These are phyloP conservation scores for Sutorius australiensis DNA, from an alignment of 768 basidiomycete genomes.

Conservation along the genomic window DNA sequence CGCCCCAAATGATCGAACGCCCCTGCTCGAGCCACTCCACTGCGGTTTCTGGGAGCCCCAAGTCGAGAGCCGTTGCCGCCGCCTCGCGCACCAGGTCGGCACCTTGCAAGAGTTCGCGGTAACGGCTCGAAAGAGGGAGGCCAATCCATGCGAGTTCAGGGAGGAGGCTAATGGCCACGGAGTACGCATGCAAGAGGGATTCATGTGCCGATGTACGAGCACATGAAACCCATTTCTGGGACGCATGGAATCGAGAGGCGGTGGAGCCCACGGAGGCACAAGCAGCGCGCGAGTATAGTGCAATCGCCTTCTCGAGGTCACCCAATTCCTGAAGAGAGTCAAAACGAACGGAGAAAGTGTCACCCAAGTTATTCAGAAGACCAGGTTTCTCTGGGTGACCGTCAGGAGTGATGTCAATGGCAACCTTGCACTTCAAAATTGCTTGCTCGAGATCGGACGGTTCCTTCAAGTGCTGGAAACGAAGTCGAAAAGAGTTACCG, in stretches of 20 bases:
- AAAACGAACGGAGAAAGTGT: no score
- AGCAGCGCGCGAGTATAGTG: not conserved
- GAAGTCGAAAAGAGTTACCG: no score
- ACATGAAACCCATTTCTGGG: not conserved
- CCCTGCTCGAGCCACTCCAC: constrained; percentile 20
- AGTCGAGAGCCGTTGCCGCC: constrained; percentile 4
- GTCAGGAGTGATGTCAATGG: no score
- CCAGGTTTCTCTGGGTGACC: no score
- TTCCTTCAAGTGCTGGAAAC: no score
- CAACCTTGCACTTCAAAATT: no score
- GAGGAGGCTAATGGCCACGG: not conserved
- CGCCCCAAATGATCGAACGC: constrained; percentile 12
- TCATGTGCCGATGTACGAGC: not conserved
- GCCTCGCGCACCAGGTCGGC: constrained; percentile 7
- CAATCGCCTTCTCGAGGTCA: not conserved
- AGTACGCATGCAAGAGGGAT: not conserved
- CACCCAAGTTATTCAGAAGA: no score
- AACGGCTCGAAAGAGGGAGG: not conserved
- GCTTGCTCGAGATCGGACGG: no score
- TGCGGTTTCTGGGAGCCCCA: not conserved
- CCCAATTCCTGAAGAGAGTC: no score
- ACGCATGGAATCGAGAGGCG: not conserved
- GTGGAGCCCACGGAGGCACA: not conserved
- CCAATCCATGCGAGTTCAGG: not conserved
- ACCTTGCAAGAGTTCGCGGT: not conserved